A percentile compares a stretch with the other conserved stretches of the same genome.
phyloP scores from a whole-genome alignment of 176 grass and related monocot species.

The Pontederia paniculata region DNA sequence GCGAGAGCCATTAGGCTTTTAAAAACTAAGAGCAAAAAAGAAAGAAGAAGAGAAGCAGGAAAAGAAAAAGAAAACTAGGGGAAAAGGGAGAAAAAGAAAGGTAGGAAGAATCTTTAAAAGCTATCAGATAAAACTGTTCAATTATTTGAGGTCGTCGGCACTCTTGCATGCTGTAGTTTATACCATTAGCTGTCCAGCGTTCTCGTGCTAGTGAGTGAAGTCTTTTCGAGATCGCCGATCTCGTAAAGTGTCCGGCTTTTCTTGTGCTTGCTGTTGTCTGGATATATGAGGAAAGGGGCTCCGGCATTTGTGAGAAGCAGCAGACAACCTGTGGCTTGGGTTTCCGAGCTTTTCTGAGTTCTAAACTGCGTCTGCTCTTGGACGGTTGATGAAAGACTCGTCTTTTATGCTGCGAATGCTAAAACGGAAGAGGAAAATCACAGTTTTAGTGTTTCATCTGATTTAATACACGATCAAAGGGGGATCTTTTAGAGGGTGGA shows the following conservation, averaged over 20 bases:
- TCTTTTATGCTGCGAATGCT: conserved; percentile 27
- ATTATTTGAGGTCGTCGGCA: conserved; percentile 22
- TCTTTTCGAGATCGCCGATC: conserved; percentile 17
- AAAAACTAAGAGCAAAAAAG: conserved; percentile 47
- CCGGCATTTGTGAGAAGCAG: conserved; percentile 32
- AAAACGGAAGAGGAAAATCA: conserved; percentile 9
- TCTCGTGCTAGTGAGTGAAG: conserved; percentile 26
- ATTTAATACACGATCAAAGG: background rate
- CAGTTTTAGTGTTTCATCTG: background rate
- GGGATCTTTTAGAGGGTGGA: background rate
- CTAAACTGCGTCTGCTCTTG: background rate
- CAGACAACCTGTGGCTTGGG: conserved; percentile 1
- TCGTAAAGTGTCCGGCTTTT: conserved; percentile 17
- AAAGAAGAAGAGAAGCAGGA: conserved; percentile 33
- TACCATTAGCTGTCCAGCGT: conserved; percentile 20
- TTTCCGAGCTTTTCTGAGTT: conserved; percentile 5
- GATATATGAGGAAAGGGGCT: conserved; percentile 35
- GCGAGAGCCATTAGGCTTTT: conserved; percentile 34
- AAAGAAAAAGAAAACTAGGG: conserved; percentile 35
- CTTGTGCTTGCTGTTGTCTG: conserved; percentile 65
- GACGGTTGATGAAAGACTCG: conserved; percentile 16
- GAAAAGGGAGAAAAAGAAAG: conserved; percentile 24
- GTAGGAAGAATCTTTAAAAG: conserved; percentile 68
- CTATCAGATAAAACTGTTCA: conserved; percentile 46
- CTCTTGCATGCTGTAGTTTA: conserved; percentile 1